A percentile compares a stretch with the other conserved stretches of the same genome.
Conservation (phyloP, 306 rosid genomes). For the Datisca glomerata region DNA sequence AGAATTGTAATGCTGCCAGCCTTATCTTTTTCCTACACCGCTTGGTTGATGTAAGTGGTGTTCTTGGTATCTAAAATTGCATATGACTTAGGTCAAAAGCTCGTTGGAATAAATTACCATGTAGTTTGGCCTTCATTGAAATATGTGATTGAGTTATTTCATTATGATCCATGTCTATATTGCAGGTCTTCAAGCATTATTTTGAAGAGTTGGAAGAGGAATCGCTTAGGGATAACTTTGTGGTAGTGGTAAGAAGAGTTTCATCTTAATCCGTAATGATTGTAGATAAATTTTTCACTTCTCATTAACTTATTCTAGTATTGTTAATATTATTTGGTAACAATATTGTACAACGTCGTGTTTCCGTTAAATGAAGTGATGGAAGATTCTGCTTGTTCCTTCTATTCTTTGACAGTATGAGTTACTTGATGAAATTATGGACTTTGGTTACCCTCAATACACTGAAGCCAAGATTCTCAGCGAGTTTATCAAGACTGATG, state of each 20-base stretch:
- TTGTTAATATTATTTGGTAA: no score
- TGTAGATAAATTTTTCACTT: no score
- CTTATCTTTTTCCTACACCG: conserved; percentile 88
- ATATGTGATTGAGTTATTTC: background rate
- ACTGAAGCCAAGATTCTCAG: conserved; percentile 95
- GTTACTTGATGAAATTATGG: conserved; percentile 95
- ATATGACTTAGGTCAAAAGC: background rate
- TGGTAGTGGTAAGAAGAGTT: conserved; percentile 73
- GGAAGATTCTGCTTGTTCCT: conserved; percentile 3
- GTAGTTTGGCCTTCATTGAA: background rate
- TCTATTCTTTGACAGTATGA: conserved; percentile 52
- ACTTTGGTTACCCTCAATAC: conserved; percentile 95
- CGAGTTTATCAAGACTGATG: conserved; percentile 97
- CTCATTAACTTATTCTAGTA: background rate
- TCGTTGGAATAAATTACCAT: background rate
- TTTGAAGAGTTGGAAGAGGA: conserved; percentile 96
- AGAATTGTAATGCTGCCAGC: conserved; percentile 98
- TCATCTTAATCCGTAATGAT: background rate
- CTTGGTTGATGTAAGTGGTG: conserved; percentile 60
- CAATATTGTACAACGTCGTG: no score
- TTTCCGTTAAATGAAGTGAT: conserved; percentile 5
- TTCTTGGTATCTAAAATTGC: background rate
- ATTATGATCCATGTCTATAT: conserved; percentile 12
- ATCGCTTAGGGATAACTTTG: conserved; percentile 95
- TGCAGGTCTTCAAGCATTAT: conserved; percentile 93